phyloP scores from a whole-genome alignment of 768 basidiomycete genomes.

The Leccinum aurantiacum region DNA sequence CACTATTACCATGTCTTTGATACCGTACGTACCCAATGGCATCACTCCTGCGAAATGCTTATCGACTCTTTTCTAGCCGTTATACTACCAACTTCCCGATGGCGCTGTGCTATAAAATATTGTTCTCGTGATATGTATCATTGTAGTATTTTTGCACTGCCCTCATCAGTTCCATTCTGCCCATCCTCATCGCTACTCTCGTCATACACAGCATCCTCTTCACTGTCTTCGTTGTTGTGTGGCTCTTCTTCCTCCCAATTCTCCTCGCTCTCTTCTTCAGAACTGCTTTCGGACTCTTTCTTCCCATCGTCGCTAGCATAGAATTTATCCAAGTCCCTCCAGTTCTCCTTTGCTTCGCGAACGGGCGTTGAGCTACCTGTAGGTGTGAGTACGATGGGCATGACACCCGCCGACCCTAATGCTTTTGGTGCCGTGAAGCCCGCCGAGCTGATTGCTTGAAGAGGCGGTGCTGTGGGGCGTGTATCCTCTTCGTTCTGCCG shows the following conservation, averaged over 20 bases:
- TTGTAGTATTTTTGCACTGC: constrained; percentile 11
- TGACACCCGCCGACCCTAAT: constrained; percentile 30
- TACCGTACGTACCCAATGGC: constrained; percentile 45
- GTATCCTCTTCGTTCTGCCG: constrained; percentile 66
- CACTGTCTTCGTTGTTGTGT: constrained; percentile 30
- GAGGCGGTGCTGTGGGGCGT: constrained; percentile 28
- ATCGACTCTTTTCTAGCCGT: constrained; percentile 35
- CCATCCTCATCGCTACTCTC: constrained; percentile 20
- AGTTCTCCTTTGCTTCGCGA: constrained; percentile 46
- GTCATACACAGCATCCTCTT: constrained; percentile 26
- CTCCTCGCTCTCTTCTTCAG: constrained; percentile 36
- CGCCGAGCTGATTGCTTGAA: constrained; percentile 43
- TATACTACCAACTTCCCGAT: constrained; percentile 53
- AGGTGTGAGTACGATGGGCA: constrained; percentile 61
- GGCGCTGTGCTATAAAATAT: constrained; percentile 38
- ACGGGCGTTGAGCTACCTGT: constrained; percentile 46
- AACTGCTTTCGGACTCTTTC: constrained; percentile 33
- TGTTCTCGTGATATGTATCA: constrained; percentile 4
- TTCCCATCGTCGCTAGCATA: constrained; percentile 50
- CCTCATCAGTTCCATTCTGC: constrained; percentile 22
- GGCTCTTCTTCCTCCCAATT: constrained; percentile 25
- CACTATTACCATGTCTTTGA: constrained; percentile 79
- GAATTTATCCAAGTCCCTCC: constrained; percentile 70
- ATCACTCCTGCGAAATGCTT: neutral
- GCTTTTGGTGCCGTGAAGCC: constrained; percentile 27